Percentiles rank a stretch among this genome's conserved stretches.
Evolutionary conservation across 2,329 filamentous ascomycete species (phyloP).

Genomic region (Neophaeococcomyces aloes): DNA sequence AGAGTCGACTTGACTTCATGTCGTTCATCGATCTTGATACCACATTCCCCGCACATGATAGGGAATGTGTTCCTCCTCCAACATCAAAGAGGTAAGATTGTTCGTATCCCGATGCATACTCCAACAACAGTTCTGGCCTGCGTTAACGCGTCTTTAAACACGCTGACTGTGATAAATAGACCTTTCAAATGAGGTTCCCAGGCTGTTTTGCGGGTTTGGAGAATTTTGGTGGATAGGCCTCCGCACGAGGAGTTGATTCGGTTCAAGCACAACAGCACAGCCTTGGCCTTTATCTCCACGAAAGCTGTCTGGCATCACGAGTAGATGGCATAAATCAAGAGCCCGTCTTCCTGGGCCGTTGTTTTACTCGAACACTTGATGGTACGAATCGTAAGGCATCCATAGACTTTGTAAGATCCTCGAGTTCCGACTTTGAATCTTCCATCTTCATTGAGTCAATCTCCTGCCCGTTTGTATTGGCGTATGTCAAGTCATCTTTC

Average conservation of each 20-base stretch:
- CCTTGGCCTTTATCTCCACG: too few relatives aligned
- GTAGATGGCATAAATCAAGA: neutral
- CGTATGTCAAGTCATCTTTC: neutral
- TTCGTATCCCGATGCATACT: too few relatives aligned
- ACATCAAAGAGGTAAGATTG: too few relatives aligned
- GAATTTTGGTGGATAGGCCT: neutral
- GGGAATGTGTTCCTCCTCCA: too few relatives aligned
- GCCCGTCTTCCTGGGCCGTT: slow-evolving; percentile 12
- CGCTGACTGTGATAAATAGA: too few relatives aligned
- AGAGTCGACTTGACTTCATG: too few relatives aligned
- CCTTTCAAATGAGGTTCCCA: too few relatives aligned
- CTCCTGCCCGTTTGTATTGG: neutral
- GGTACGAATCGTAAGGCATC: slow-evolving; percentile 37
- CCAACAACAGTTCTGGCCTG: too few relatives aligned
- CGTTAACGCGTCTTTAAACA: too few relatives aligned
- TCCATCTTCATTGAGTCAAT: neutral
- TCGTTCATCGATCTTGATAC: too few relatives aligned
- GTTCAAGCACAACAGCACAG: neutral
- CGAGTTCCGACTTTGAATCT: slow-evolving; percentile 18
- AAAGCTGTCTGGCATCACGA: too few relatives aligned
- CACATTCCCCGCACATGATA: too few relatives aligned
- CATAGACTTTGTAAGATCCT: slow-evolving; percentile 33
- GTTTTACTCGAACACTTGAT: slow-evolving; percentile 29
- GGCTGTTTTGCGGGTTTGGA: neutral
- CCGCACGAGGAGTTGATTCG: slow-evolving; percentile 2